These are phyloP conservation scores for Backusella sp. DNA, from an alignment of 192 early-diverging fungal species.

Conservation along the genomic window DNA sequence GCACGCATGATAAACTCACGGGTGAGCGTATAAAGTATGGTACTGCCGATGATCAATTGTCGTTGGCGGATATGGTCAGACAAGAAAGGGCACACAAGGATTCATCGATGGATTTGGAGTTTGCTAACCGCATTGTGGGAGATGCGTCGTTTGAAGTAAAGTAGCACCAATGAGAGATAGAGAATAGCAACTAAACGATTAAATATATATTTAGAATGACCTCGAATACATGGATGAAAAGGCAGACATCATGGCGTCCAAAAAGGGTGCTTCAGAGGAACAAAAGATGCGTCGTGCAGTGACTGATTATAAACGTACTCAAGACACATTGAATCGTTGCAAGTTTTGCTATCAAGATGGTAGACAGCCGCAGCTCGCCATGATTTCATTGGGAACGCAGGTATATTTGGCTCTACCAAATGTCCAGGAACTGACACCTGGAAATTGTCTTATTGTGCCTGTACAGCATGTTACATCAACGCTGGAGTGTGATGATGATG, in stretches of 20 bases:
- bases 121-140: slow-evolving; percentile 66
- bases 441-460: slow-evolving; percentile 92
- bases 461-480: slow-evolving; percentile 79
- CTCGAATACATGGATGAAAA: slow-evolving; percentile 94
- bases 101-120: slow-evolving; percentile 61
- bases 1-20: slow-evolving; percentile 52
- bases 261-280: slow-evolving; percentile 58
- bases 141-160: slow-evolving; percentile 62
- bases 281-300: slow-evolving; percentile 67
- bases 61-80: slow-evolving; percentile 65
- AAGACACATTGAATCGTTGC: slow-evolving; percentile 71
- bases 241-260: slow-evolving; percentile 69
- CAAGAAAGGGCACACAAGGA: slow-evolving; percentile 61
- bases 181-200: background rate
- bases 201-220: slow-evolving; percentile 52
- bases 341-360: slow-evolving; percentile 74
- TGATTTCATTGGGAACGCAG: slow-evolving; percentile 76
- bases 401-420: slow-evolving; percentile 80
- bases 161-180: slow-evolving; percentile 29
- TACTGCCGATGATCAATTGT: slow-evolving; percentile 50
- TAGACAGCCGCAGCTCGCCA: slow-evolving; percentile 59
- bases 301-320: slow-evolving; percentile 62
- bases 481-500: slow-evolving; percentile 86
- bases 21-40: slow-evolving; percentile 66
- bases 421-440: slow-evolving; percentile 70